These are phyloP conservation scores for Rhizopus delemar DNA, from an alignment of 371 early-diverging fungal genomes.

Conservation along the genomic window DNA sequence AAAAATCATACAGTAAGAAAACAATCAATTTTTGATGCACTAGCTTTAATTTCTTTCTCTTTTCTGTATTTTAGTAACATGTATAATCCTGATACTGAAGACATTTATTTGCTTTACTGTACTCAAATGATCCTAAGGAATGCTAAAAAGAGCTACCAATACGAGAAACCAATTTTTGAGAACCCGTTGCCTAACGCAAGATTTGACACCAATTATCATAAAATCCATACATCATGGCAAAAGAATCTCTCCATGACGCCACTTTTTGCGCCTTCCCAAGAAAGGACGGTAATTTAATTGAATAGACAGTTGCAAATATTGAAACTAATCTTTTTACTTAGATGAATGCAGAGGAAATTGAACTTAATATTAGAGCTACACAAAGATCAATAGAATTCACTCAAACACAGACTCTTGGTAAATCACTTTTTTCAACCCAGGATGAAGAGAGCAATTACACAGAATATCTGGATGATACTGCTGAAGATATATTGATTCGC, in stretches of 20 bases:
- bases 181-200: constrained; percentile 63
- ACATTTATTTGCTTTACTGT: constrained; percentile 61
- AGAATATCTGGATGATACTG: not conserved
- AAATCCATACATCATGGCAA: constrained; percentile 65
- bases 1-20: constrained; percentile 44
- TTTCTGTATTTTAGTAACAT: constrained; percentile 41
- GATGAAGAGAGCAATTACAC: not conserved
- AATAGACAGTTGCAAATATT: not conserved
- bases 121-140: constrained; percentile 63
- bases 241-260: constrained; percentile 67
- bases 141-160: constrained; percentile 60
- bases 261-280: constrained; percentile 64
- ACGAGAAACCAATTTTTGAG: constrained; percentile 60
- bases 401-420: constrained; percentile 34
- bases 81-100: constrained; percentile 66
- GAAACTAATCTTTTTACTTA: constrained; percentile 2
- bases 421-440: constrained; percentile 15
- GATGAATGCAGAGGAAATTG: constrained; percentile 25
- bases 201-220: constrained; percentile 53
- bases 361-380: constrained; percentile 51
- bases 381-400: constrained; percentile 58
- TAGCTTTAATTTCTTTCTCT: constrained; percentile 1
- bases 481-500: not conserved
- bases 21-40: not conserved
- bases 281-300: constrained; percentile 14